Evolutionary conservation across 192 early-diverging fungal species (phyloP).

Genomic region (Umbelopsis isabellina): DNA sequence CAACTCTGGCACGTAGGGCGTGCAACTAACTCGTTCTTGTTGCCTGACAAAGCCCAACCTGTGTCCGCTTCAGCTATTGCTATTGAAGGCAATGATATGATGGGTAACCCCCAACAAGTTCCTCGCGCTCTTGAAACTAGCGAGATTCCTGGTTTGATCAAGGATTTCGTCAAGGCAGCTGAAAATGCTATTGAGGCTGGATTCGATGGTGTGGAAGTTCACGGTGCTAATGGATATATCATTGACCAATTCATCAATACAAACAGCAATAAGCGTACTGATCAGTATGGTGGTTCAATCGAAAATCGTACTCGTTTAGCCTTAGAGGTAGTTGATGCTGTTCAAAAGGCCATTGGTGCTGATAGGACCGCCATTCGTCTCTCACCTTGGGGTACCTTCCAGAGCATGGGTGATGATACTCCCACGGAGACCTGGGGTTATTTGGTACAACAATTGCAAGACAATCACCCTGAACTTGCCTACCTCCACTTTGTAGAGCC

Average conservation of each 20-base stretch:
- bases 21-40: neutral
- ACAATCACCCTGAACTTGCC: slow-evolving; percentile 29
- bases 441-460: slow-evolving; percentile 27
- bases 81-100: slow-evolving; percentile 11
- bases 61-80: slow-evolving; percentile 33
- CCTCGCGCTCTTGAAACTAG: slow-evolving; percentile 23
- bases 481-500: slow-evolving; percentile 41
- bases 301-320: slow-evolving; percentile 38
- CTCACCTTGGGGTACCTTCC: slow-evolving; percentile 35
- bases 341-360: slow-evolving; percentile 29
- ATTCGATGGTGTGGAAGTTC: slow-evolving; percentile 90
- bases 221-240: slow-evolving; percentile 90
- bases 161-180: slow-evolving; percentile 52
- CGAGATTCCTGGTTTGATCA: slow-evolving; percentile 22
- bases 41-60: slow-evolving; percentile 1
- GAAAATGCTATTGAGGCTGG: slow-evolving; percentile 75
- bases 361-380: slow-evolving; percentile 42
- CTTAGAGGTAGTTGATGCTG: slow-evolving; percentile 35
- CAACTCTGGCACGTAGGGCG: slow-evolving; percentile 60
- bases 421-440: slow-evolving; percentile 32
- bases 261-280: slow-evolving; percentile 77
- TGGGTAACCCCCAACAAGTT: slow-evolving; percentile 11
- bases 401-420: slow-evolving; percentile 41
- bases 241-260: slow-evolving; percentile 79
- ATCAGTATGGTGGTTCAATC: slow-evolving; percentile 34